phyloP scores from a whole-genome alignment of 257 asterid species.

The Eucommia ulmoides region DNA sequence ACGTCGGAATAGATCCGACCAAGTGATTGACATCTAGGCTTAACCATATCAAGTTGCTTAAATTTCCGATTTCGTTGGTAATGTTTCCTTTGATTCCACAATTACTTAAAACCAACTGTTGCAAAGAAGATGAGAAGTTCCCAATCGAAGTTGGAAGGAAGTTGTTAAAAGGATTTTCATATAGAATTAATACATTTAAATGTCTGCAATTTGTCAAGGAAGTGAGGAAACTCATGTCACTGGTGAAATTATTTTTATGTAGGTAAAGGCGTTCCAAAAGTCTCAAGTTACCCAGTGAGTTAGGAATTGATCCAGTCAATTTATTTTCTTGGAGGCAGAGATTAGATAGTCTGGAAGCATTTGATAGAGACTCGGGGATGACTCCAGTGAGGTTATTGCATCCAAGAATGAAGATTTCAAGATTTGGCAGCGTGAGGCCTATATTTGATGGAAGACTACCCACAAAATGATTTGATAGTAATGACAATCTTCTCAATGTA shows the following conservation, averaged over 20 bases:
- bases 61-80: conserved; percentile 10
- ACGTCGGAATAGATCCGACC: conserved; percentile 8
- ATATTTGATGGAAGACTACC: background rate
- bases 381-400: background rate
- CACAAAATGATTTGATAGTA: background rate
- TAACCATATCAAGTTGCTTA: conserved; percentile 3
- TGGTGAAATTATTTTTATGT: conserved; percentile 9
- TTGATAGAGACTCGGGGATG: conserved; percentile 15
- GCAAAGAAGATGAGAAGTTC: conserved; percentile 10
- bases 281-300: conserved; percentile 5
- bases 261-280: conserved; percentile 6
- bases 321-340: conserved; percentile 1
- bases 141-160: conserved; percentile 16
- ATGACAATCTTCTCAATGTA: background rate
- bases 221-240: conserved; percentile 15
- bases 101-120: background rate
- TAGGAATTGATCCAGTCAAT: conserved; percentile 13
- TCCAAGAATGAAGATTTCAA: conserved; percentile 5
- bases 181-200: conserved; percentile 5
- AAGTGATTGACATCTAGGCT: conserved; percentile 5
- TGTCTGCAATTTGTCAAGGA: conserved; percentile 22
- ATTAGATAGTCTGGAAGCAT: conserved; percentile 5
- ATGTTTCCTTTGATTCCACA: conserved; percentile 12
- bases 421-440: conserved; percentile 5
- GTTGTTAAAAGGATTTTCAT: conserved; percentile 10